Base-by-base conservation (phyloP, 225 moss, liverwort and hornwort species). In the Pleurozium schreberi region DNA sequence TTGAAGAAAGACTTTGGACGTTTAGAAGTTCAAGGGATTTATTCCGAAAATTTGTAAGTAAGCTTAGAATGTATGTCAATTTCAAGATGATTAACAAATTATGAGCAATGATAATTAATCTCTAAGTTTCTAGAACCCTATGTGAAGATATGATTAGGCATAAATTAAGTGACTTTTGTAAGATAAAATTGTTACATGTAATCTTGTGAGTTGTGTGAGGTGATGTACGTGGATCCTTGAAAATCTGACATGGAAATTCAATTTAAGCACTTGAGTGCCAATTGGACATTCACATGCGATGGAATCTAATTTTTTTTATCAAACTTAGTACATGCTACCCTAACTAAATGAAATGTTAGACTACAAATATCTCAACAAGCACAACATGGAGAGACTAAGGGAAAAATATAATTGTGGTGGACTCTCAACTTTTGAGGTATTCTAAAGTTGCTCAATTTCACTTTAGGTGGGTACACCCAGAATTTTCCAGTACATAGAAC, bases 271-370 rank as follows among this genome's bases (percentile, higher is more conserved):
- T 1, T 19, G 5, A 19, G 11, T 49, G 49, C 1, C 7, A 49
- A 75, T 31, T 5, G 3, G 0, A 12, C 75, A 12, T 49, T 75
- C 1, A 30, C 0, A 1, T 30, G 11, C 1, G 0, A 4, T 11
- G 50, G 50, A 8, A 31, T 49, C 8, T 20, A 33, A 33, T 45
- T 31, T 63, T 27, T 27, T 28, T 43, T 0, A 31, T 31, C 4
- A 49, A 47, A 28, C 1, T 16, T 28, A 17, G 9, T 10, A 3
- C 25, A 26, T 70, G 14, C 42, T 40, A 26, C 6, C 2, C 0
- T 38, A 28, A 61, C 10, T 61, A 6, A 21, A 67, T 68, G 68
- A 68, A 68, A 12, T 22, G n/a, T 67, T n/a, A 16, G 16, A 71
- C 5, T 27, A 5, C 0, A 43, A 1, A 27, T 27, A 27, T 28